Conservation (phyloP, 2,329 filamentous ascomycete genomes). For the Phialophora expanda region DNA sequence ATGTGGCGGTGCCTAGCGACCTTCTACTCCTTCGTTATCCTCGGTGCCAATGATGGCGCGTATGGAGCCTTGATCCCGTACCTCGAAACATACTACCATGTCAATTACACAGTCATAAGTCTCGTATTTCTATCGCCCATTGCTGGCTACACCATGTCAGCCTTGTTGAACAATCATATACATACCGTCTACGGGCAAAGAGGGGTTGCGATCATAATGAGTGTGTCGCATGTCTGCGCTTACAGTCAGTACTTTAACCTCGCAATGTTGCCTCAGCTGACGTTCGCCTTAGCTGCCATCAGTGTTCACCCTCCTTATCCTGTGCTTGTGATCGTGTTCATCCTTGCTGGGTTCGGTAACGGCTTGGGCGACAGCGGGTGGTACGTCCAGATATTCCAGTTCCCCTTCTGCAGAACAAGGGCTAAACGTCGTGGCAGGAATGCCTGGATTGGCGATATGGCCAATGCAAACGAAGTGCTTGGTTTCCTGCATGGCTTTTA, state of each 20-base stretch:
- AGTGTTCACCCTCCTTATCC: slow-evolving; percentile 72
- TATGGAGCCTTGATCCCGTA: slow-evolving; percentile 57
- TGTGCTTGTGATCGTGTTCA: slow-evolving; percentile 67
- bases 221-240: slow-evolving; percentile 65
- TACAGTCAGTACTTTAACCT: slow-evolving; percentile 50
- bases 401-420: slow-evolving; percentile 45
- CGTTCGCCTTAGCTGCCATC: slow-evolving; percentile 55
- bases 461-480: slow-evolving; percentile 73
- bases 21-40: slow-evolving; percentile 63
- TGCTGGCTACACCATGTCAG: slow-evolving; percentile 53
- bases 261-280: slow-evolving; percentile 8
- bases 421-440: slow-evolving; percentile 53
- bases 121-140: slow-evolving; percentile 57
- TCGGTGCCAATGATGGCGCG: slow-evolving; percentile 62
- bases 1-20: slow-evolving; percentile 63
- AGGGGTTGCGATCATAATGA: slow-evolving; percentile 70
- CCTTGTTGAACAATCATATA: slow-evolving; percentile 51
- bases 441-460: slow-evolving; percentile 72
- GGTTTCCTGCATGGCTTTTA: slow-evolving; percentile 74
- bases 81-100: slow-evolving; percentile 51
- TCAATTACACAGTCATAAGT: slow-evolving; percentile 54
- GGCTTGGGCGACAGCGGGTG: slow-evolving; percentile 68
- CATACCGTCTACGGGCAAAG: slow-evolving; percentile 64
- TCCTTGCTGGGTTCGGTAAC: slow-evolving; percentile 72
- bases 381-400: slow-evolving; percentile 42